Evolutionary conservation across 176 grass and related monocot species (phyloP).

Genomic region (Phoenix dactylifera): DNA sequence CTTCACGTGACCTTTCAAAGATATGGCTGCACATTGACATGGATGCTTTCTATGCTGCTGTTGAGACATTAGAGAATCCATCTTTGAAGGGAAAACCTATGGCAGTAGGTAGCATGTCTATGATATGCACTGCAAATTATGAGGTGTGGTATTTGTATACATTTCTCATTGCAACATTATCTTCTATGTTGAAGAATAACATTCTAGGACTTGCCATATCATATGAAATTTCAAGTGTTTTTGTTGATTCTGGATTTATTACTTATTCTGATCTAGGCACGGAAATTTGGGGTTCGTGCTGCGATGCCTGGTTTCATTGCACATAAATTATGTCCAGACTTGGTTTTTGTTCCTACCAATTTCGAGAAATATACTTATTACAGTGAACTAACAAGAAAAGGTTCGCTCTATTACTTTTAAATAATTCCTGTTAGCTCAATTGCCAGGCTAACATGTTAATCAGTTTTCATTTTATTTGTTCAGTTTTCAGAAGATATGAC

Average conservation of each 20-base stretch:
- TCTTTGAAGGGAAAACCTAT: conserved; percentile 80
- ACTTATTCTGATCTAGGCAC: conserved; percentile 44
- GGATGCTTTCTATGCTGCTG: conserved; percentile 95
- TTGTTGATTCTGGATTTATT: neutral
- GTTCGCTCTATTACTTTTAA: conserved; percentile 25
- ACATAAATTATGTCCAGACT: conserved; percentile 73
- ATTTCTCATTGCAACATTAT: neutral
- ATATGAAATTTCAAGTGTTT: too few relatives aligned
- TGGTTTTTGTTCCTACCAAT: conserved; percentile 83
- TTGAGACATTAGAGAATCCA: conserved; percentile 82
- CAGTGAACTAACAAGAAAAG: conserved; percentile 84
- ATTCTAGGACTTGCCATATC: too few relatives aligned
- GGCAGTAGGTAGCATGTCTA: conserved; percentile 87
- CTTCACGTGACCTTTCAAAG: conserved; percentile 81
- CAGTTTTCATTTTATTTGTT: neutral
- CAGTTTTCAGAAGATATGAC: conserved; percentile 83
- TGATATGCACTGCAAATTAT: conserved; percentile 98
- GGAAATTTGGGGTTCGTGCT: conserved; percentile 89
- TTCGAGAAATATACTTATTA: conserved; percentile 88
- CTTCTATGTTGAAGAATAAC: too few relatives aligned
- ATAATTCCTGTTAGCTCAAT: conserved; percentile 9
- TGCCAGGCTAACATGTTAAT: neutral
- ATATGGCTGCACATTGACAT: conserved; percentile 93
- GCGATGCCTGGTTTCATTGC: conserved; percentile 99
- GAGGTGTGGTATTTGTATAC: conserved; percentile 40